These are phyloP conservation scores for Angomonas ambiguus DNA, from an alignment of 208 protist genomes.

Conservation along the genomic window DNA sequence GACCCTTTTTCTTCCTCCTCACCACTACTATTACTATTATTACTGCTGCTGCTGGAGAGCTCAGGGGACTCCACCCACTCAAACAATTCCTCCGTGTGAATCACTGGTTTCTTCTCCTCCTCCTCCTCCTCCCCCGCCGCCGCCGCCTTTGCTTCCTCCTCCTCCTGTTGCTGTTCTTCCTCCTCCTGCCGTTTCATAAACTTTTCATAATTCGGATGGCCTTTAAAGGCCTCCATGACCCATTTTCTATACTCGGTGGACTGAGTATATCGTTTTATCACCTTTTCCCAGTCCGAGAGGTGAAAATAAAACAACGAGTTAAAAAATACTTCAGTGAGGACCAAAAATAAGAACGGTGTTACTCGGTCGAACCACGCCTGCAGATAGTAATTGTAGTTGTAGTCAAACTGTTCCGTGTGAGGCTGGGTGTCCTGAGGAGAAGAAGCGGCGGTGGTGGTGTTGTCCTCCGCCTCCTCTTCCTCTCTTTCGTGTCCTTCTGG, in stretches of 20 bases:
- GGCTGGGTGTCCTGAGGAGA: too few species aligned
- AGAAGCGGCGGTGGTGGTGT: too few species aligned
- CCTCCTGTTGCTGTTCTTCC: background rate
- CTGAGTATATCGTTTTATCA: background rate
- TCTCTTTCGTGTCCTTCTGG: background rate
- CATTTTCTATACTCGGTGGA: too few species aligned
- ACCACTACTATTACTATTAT: too few species aligned
- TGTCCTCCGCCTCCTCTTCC: background rate
- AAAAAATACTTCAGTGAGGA: background rate
- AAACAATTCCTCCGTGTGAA: background rate
- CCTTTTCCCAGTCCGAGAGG: background rate
- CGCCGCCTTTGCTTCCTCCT: background rate
- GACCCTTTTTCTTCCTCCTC: too few species aligned
- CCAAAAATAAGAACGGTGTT: background rate
- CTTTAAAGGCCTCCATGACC: background rate
- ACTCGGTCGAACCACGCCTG: background rate
- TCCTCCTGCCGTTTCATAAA: background rate
- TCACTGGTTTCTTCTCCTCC: background rate
- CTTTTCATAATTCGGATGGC: background rate
- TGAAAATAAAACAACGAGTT: background rate
- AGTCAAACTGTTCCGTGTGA: too few species aligned
- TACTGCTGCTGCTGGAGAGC: too few species aligned
- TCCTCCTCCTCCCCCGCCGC: background rate
- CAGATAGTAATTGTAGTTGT: background rate
- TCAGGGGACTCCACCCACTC: background rate